These are phyloP conservation scores for Obba rivulosa DNA, from an alignment of 768 basidiomycete species.

Conservation along the genomic window DNA sequence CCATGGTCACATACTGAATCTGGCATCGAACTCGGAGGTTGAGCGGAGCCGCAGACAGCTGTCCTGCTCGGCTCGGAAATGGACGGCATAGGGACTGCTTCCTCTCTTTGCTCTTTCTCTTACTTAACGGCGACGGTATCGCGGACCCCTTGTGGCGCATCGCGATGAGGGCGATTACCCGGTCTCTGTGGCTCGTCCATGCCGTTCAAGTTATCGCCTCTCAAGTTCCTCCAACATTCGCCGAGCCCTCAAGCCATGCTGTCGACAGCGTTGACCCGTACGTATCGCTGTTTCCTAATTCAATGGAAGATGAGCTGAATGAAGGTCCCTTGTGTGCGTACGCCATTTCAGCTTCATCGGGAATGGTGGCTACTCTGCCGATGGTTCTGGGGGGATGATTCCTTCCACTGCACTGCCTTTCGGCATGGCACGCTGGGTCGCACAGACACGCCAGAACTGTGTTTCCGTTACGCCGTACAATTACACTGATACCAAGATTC, in stretches of 20 bases:
- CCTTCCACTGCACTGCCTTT: conserved; percentile 76
- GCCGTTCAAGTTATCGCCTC: not conserved
- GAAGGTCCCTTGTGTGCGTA: no score
- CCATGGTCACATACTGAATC: no score
- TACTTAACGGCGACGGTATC: no score
- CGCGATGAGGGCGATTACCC: no score
- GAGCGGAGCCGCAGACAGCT: no score
- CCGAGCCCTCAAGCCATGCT: conserved; percentile 27
- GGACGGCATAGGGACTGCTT: no score
- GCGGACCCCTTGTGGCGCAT: no score
- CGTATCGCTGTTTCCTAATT: conserved; percentile 11
- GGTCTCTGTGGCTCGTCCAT: not conserved
- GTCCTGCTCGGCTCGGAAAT: no score
- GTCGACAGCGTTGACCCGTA: conserved; percentile 44
- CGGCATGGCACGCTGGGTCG: conserved; percentile 84
- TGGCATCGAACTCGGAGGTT: no score
- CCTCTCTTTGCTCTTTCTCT: no score
- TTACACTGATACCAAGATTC: conserved; percentile 50
- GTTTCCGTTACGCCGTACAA: conserved; percentile 72
- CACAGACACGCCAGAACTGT: conserved; percentile 73
- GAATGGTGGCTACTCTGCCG: conserved; percentile 65
- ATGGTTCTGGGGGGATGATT: conserved; percentile 74
- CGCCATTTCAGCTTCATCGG: conserved; percentile 47
- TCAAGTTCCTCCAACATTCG: conserved; percentile 12
- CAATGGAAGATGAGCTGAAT: not conserved